These are phyloP conservation scores for Pholiota molesta DNA, from an alignment of 768 basidiomycete genomes.

Conservation along the genomic window DNA sequence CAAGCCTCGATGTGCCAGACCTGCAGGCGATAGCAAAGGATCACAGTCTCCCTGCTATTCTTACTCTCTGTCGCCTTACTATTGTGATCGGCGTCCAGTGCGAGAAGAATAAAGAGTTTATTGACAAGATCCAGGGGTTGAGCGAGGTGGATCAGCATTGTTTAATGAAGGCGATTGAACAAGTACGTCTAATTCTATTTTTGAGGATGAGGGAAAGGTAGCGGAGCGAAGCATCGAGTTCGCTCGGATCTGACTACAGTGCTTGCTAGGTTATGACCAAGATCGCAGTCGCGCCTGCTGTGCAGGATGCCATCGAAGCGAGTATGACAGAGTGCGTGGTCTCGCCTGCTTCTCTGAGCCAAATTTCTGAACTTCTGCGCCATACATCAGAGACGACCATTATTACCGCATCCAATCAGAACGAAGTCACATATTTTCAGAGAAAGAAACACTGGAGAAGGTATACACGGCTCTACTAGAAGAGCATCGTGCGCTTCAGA, in stretches of 20 bases:
- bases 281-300: constrained; percentile 55
- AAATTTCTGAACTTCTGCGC: constrained; percentile 6
- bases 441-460: constrained; percentile 87
- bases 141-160: constrained; percentile 84
- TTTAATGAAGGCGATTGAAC: constrained; percentile 93
- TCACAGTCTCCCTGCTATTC: constrained; percentile 60
- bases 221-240: background rate
- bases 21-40: constrained; percentile 86
- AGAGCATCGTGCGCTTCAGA: constrained; percentile 76
- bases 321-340: constrained; percentile 78
- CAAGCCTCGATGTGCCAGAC: constrained; percentile 83
- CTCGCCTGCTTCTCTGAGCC: constrained; percentile 8
- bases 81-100: constrained; percentile 90
- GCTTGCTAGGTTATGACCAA: constrained; percentile 71
- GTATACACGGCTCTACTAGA: constrained; percentile 76
- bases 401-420: constrained; percentile 87
- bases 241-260: background rate
- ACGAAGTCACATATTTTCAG: constrained; percentile 71
- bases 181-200: constrained; percentile 48
- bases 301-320: constrained; percentile 52
- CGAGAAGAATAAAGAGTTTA: constrained; percentile 85
- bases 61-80: constrained; percentile 78
- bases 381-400: constrained; percentile 73
- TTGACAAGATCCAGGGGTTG: constrained; percentile 84
- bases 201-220: background rate